Percentiles rank a stretch among this genome's conserved stretches.
Evolutionary conservation across 1,284 basidiomycete species (phyloP).

Genomic region (Cutaneotrichosporon sp.): DNA sequence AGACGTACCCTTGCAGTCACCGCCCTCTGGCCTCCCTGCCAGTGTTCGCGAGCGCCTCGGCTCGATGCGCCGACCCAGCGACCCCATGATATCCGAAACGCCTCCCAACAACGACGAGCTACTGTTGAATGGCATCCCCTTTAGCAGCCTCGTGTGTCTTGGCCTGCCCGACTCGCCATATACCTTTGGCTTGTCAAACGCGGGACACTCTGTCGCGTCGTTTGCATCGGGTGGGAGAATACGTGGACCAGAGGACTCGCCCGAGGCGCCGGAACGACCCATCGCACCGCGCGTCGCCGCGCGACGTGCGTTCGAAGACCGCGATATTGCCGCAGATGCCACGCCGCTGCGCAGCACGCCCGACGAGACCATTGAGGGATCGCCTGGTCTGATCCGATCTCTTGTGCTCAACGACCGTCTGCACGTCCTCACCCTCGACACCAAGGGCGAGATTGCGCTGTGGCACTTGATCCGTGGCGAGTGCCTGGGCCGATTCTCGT

Average conservation of each 20-base stretch:
- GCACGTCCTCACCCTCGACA: conserved; percentile 87
- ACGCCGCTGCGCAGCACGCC: conserved; percentile 59
- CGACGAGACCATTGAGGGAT: conserved; percentile 68
- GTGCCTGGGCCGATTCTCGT: conserved; percentile 68
- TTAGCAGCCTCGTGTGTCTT: conserved; percentile 70
- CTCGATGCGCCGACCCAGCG: conserved; percentile 23
- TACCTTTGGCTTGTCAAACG: conserved; percentile 42
- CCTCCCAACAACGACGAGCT: conserved; percentile 22
- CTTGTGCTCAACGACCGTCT: conserved; percentile 82
- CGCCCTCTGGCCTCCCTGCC: conserved; percentile 15
- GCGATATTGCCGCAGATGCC: conserved; percentile 79
- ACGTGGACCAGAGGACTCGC: conserved; percentile 16
- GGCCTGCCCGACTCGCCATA: conserved; percentile 71
- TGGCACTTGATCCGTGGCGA: conserved; percentile 83
- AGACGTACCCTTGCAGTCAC: conserved; percentile 12
- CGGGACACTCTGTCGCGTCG: conserved; percentile 62
- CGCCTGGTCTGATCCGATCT: conserved; percentile 75
- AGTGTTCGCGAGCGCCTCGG: conserved; percentile 24
- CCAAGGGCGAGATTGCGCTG: conserved; percentile 71
- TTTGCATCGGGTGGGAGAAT: conserved; percentile 54
- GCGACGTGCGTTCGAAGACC: conserved; percentile 61
- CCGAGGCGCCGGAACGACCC: conserved; percentile 7
- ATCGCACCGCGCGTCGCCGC: conserved; percentile 31
- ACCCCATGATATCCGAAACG: conserved; percentile 31
- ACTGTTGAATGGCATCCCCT: conserved; percentile 63